Evolutionary conservation across 2,329 filamentous ascomycete genomes (phyloP).

Genomic region (Aspergillus piperis): DNA sequence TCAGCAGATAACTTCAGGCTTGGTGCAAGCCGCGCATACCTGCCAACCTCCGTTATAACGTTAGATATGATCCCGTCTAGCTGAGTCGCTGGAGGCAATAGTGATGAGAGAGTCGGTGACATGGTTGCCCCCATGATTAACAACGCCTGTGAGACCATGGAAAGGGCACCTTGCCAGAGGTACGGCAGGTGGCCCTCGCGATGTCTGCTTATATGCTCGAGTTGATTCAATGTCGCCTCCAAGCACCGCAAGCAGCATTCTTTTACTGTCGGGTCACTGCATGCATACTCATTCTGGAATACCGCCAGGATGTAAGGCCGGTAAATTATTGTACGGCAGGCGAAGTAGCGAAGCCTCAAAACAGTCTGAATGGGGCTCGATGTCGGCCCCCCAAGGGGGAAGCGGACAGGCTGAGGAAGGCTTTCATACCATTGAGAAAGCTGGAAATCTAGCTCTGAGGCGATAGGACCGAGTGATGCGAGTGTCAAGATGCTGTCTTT

Average conservation of each 20-base stretch:
- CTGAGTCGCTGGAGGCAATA: conserved; percentile 58
- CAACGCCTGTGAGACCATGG: conserved; percentile 78
- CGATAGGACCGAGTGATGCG: conserved; percentile 72
- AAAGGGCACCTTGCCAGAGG: conserved; percentile 80
- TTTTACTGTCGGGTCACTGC: conserved; percentile 70
- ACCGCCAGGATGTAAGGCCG: conserved; percentile 80
- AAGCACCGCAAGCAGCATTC: conserved; percentile 80
- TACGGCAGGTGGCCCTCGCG: conserved; percentile 84
- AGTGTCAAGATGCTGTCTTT: conserved; percentile 72
- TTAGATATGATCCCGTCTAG: conserved; percentile 77
- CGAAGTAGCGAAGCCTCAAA: conserved; percentile 76
- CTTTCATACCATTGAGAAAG: conserved; percentile 83
- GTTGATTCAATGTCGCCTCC: conserved; percentile 75
- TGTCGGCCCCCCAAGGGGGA: conserved; percentile 69
- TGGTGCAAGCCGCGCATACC: conserved; percentile 72
- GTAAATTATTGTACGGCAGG: conserved; percentile 84
- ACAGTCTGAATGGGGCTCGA: conserved; percentile 78
- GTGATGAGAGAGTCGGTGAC: conserved; percentile 69
- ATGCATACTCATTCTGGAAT: conserved; percentile 72
- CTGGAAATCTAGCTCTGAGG: conserved; percentile 79
- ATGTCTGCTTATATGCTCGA: conserved; percentile 76
- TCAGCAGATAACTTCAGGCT: conserved; percentile 75
- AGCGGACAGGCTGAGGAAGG: conserved; percentile 72
- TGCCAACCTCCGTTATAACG: conserved; percentile 73
- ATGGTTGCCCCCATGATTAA: conserved; percentile 83